These are phyloP conservation scores for Scheffersomyces parashehatae DNA, from an alignment of 1,139 yeast species.

Conservation along the genomic window DNA sequence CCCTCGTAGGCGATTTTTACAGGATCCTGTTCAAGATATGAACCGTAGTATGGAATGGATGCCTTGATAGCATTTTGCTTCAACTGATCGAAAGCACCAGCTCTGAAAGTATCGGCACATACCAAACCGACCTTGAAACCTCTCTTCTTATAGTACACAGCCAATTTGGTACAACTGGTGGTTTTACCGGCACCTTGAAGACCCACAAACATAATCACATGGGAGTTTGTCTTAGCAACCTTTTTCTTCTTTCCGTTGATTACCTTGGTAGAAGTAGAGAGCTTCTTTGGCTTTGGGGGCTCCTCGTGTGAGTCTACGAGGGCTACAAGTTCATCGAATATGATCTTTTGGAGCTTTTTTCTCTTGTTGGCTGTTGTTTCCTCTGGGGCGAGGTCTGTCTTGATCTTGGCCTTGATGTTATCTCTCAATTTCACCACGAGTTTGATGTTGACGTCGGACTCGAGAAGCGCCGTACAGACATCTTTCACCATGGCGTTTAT, in stretches of 20 bases:
- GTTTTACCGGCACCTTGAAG: slow-evolving; percentile 99
- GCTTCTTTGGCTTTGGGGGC: slow-evolving; percentile 84
- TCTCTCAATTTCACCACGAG: slow-evolving; percentile 78
- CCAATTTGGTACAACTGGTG: slow-evolving; percentile 94
- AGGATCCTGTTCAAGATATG: slow-evolving; percentile 94
- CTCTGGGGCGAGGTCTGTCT: slow-evolving; percentile 50
- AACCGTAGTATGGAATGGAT: slow-evolving; percentile 90
- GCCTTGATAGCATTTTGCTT: slow-evolving; percentile 97
- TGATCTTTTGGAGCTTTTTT: slow-evolving; percentile 84
- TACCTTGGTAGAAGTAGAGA: slow-evolving; percentile 19
- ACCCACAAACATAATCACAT: slow-evolving; percentile 95
- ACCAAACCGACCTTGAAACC: slow-evolving; percentile 95
- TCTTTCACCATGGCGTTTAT: slow-evolving; percentile 70
- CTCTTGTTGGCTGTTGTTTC: slow-evolving; percentile 66
- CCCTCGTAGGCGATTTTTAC: slow-evolving; percentile 90
- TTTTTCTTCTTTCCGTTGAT: slow-evolving; percentile 33
- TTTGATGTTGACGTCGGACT: slow-evolving; percentile 87
- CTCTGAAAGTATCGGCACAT: slow-evolving; percentile 98
- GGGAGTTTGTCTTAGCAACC: slow-evolving; percentile 26
- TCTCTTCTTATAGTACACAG: slow-evolving; percentile 89
- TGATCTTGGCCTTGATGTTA: slow-evolving; percentile 61
- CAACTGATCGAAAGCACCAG: slow-evolving; percentile 98
- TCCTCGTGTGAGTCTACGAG: slow-evolving; percentile 71
- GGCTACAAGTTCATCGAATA: slow-evolving; percentile 86
- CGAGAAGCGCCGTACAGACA: slow-evolving; percentile 84